These are phyloP conservation scores for Coemansia sp. DNA, from an alignment of 192 early-diverging fungal species.

Conservation along the genomic window DNA sequence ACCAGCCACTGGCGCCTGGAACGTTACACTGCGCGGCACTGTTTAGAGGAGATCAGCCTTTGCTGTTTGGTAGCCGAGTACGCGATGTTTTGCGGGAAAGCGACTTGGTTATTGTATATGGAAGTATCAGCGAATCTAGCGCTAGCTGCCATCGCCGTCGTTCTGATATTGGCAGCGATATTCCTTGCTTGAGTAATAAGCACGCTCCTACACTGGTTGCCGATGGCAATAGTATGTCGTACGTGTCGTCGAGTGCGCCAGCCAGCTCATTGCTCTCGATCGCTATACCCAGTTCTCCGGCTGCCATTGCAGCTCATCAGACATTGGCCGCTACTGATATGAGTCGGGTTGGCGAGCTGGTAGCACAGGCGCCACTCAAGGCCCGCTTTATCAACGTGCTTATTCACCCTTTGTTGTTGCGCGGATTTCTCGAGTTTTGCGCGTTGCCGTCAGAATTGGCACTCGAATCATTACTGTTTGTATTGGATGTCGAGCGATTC, in stretches of 20 bases:
- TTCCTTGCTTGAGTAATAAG: not conserved
- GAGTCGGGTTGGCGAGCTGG: slow-evolving; percentile 17
- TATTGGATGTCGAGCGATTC: slow-evolving; percentile 84
- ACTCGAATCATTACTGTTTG: slow-evolving; percentile 82
- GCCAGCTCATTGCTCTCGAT: slow-evolving; percentile 6
- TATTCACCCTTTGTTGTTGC: slow-evolving; percentile 27
- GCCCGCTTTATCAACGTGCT: slow-evolving; percentile 57
- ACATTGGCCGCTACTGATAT: slow-evolving; percentile 13
- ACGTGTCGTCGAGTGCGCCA: not conserved
- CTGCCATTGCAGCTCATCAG: not conserved
- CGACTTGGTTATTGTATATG: slow-evolving; percentile 60
- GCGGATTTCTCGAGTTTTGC: slow-evolving; percentile 52
- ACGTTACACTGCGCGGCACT: slow-evolving; percentile 52
- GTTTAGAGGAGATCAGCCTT: slow-evolving; percentile 40
- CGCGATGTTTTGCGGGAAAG: slow-evolving; percentile 58
- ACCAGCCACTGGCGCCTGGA: not conserved
- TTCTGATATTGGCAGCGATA: not conserved
- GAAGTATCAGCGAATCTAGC: slow-evolving; percentile 18
- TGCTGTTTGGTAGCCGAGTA: slow-evolving; percentile 59
- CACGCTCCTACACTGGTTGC: not conserved
- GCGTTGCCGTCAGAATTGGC: slow-evolving; percentile 67
- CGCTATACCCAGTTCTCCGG: not conserved
- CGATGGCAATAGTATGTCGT: not conserved
- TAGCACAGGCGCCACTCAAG: slow-evolving; percentile 46
- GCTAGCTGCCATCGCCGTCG: slow-evolving; percentile 11